Evolutionary conservation across 768 basidiomycete species (phyloP).

Genomic region (Agrocybe praecox): DNA sequence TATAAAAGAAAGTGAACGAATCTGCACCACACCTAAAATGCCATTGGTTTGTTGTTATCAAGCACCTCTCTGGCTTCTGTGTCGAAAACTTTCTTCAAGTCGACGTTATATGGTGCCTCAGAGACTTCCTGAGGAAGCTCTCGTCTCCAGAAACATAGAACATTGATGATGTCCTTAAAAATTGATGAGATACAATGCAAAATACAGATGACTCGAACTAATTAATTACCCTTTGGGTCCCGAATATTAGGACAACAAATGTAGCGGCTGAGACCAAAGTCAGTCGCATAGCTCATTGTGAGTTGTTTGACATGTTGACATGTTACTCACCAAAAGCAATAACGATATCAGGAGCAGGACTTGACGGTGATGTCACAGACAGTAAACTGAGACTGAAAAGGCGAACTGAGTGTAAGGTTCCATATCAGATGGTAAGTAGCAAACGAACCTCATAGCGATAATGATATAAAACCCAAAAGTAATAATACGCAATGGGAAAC

Average conservation of each 20-base stretch:
- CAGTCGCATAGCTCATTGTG: too few species aligned
- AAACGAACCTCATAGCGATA: conserved; percentile 41
- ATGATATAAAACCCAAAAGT: conserved; percentile 45
- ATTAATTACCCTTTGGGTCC: conserved; percentile 39
- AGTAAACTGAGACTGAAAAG: conserved; percentile 42
- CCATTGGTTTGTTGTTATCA: too few species aligned
- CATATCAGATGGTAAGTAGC: neutral
- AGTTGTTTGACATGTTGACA: too few species aligned
- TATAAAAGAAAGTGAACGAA: too few species aligned
- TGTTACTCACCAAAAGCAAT: conserved; percentile 42
- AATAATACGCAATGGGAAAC: conserved; percentile 46
- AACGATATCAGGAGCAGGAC: conserved; percentile 48
- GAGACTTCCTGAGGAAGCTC: conserved; percentile 11
- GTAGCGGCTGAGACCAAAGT: conserved; percentile 50
- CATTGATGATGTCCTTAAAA: conserved; percentile 37
- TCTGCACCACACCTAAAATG: too few species aligned
- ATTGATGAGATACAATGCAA: neutral
- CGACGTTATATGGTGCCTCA: conserved; percentile 6
- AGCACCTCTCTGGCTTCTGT: too few species aligned
- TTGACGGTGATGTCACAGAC: conserved; percentile 43
- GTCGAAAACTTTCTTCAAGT: conserved; percentile 19
- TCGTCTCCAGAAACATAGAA: conserved; percentile 36
- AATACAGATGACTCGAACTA: neutral
- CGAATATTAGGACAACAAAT: conserved; percentile 47
- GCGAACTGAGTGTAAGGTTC: neutral